phyloP scores from a whole-genome alignment of 2,329 filamentous ascomycete genomes.

The Hortaea sp. region DNA sequence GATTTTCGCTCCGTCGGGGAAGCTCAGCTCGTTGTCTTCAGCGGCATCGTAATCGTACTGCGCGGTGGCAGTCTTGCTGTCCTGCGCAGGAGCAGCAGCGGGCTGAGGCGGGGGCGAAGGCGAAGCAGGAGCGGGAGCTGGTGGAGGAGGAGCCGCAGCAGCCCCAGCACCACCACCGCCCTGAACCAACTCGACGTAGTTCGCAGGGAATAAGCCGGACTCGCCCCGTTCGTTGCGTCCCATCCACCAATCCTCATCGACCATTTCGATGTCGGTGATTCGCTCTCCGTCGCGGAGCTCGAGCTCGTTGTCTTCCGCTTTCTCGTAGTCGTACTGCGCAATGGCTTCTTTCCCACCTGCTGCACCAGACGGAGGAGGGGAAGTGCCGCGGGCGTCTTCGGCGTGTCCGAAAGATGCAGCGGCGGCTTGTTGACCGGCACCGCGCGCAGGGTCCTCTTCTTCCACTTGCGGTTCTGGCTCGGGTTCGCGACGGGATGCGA shows the following conservation, averaged over 20 bases:
- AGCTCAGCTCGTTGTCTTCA: conserved; percentile 79
- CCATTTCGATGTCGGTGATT: conserved; percentile 89
- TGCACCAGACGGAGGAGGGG: conserved; percentile 7
- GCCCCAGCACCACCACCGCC: conserved; percentile 17
- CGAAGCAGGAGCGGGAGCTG: conserved; percentile 20
- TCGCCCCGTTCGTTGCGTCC: conserved; percentile 79
- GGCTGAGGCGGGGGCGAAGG: conserved; percentile 2
- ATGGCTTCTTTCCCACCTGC: conserved; percentile 60
- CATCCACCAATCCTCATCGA: conserved; percentile 99
- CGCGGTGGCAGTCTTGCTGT: conserved; percentile 56
- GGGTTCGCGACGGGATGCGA: conserved; percentile 55
- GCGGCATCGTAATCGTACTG: conserved; percentile 95
- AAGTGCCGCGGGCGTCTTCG: conserved; percentile 26
- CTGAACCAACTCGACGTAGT: conserved; percentile 83
- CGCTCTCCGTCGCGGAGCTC: conserved; percentile 81
- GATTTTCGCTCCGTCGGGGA: conserved; percentile 80
- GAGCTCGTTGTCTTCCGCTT: conserved; percentile 93
- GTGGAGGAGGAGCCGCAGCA: conserved; percentile 28
- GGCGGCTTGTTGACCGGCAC: conserved; percentile 38
- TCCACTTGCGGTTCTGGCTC: conserved; percentile 54
- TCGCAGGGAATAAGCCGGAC: conserved; percentile 86
- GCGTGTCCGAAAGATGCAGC: conserved; percentile 36
- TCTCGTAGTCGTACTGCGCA: conserved; percentile 92
- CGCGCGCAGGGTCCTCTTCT: conserved; percentile 46
- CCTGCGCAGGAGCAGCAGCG: conserved; percentile 14